Evolutionary conservation across 2,329 filamentous ascomycete genomes (phyloP).

Genomic region (Aspergillus luchuensis): DNA sequence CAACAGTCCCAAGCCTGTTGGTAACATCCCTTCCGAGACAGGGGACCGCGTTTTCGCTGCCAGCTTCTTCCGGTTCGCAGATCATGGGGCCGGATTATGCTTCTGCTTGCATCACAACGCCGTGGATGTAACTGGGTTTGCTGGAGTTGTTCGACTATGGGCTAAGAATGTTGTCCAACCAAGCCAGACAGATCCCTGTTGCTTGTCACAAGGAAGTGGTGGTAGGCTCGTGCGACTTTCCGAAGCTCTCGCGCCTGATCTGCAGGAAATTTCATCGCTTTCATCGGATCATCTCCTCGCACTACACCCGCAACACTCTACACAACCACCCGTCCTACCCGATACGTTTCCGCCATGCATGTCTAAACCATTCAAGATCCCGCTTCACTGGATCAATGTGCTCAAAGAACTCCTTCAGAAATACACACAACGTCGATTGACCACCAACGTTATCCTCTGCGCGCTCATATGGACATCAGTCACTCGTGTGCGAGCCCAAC

Average conservation of each 20-base stretch:
- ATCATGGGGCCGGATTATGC: constrained; percentile 12
- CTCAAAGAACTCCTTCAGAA: background rate
- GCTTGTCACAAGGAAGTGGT: background rate
- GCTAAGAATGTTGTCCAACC: background rate
- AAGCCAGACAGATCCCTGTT: background rate
- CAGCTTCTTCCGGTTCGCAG: constrained; percentile 17
- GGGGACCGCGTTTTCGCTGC: constrained; percentile 15
- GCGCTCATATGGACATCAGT: constrained; percentile 19
- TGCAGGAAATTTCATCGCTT: background rate
- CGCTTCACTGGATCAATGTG: background rate
- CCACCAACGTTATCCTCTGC: constrained; percentile 13
- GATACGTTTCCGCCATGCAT: background rate
- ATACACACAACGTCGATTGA: background rate
- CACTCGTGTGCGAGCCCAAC: constrained; percentile 9
- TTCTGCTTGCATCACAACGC: constrained; percentile 16
- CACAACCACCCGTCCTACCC: background rate
- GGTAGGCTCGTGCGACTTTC: background rate
- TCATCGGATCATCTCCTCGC: background rate
- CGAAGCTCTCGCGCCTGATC: background rate
- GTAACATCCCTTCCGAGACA: background rate
- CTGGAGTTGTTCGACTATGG: constrained; percentile 9
- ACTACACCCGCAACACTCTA: constrained; percentile 13
- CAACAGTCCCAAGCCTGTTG: background rate
- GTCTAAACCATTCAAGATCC: constrained; percentile 8
- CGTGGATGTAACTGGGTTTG: constrained; percentile 14